Base-by-base conservation (phyloP, 371 early-diverging fungal species). In the Capillidium rhysosporum region DNA sequence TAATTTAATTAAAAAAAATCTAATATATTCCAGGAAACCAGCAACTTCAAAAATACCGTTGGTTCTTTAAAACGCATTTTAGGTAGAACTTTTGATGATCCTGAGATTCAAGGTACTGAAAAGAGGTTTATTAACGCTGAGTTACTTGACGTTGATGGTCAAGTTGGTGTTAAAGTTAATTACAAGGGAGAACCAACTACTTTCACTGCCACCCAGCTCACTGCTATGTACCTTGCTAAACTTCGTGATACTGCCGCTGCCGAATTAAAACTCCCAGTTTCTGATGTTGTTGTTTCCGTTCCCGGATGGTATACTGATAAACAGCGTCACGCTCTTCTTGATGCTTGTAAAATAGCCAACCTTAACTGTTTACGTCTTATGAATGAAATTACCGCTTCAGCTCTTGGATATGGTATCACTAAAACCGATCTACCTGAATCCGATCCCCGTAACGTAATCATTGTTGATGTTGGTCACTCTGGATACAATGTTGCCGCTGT, bases 351-450 rank as follows among this genome's bases (percentile, higher is more conserved):
- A 62, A 81, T 96, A 57, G 86, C 89, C 18, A 89, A 90, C n/a
- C 67, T 96, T 57, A 93, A 90, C 77, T 80, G 80, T 59, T 73
- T 96, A 59, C 79, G 92, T 56, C 66, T 94, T 53, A 77, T 96
- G 66, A 90, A 92, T 69, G 97, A 96, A 59, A 76, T 76, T 60
- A 90, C 93, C 38, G 92, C 94, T 25, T 26, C 85, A 54, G 93
- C 97, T 40, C 80, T 96, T 55, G 92, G 89, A 49, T 96, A 93
- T 61, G 95, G 97, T 68, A 93, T 96, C 66, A 96, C 95, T 67
- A 93, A 92, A 78, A 71, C 75, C 30, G 97, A 96, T 66, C 73
- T 95, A 55, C 95, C 95, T 58, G 93, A 92, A 69, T 82, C 88
- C 39, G 88, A 88, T 73, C 82, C 95, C 56, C 81, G 85, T 59